Evolutionary conservation across 2,329 filamentous ascomycete species (phyloP).

Genomic region (Zelopaecilomyces penicillatus): DNA sequence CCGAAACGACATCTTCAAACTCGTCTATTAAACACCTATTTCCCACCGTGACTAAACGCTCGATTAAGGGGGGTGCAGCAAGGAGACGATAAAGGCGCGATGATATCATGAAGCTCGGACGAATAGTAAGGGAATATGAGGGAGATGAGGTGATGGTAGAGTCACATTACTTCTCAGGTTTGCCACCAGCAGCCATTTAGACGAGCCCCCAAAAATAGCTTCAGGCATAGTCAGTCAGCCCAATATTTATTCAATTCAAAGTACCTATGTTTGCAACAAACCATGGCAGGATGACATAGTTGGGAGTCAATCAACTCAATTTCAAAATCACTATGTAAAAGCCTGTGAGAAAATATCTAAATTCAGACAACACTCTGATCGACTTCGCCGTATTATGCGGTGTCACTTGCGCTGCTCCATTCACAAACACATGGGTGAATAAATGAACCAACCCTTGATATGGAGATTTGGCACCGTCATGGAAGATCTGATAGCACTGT

Average conservation of each 20-base stretch:
- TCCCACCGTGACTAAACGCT: neutral
- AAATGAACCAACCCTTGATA: no score
- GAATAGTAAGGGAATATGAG: neutral
- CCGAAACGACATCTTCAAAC: slow-evolving; percentile 90
- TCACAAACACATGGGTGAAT: no score
- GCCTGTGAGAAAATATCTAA: no score
- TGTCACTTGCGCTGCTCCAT: no score
- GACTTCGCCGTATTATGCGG: no score
- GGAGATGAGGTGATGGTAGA: slow-evolving; percentile 4
- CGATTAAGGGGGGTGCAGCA: no score
- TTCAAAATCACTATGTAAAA: no score
- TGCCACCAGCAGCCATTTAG: slow-evolving; percentile 5
- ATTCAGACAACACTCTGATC: no score
- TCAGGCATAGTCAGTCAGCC: slow-evolving; percentile 6
- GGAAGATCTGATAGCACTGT: slow-evolving; percentile 1
- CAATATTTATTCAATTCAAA: neutral
- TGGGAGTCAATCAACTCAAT: no score
- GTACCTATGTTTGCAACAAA: no score
- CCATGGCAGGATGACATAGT: no score
- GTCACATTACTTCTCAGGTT: slow-evolving; percentile 3
- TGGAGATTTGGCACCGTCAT: neutral
- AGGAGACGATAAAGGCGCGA: slow-evolving; percentile 3
- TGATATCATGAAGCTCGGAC: neutral
- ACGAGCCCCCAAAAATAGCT: slow-evolving; percentile 4
- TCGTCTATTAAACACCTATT: slow-evolving; percentile 53